These are phyloP conservation scores for Paracamarosporium sp. DNA, from an alignment of 2,329 filamentous ascomycete genomes.

Conservation along the genomic window DNA sequence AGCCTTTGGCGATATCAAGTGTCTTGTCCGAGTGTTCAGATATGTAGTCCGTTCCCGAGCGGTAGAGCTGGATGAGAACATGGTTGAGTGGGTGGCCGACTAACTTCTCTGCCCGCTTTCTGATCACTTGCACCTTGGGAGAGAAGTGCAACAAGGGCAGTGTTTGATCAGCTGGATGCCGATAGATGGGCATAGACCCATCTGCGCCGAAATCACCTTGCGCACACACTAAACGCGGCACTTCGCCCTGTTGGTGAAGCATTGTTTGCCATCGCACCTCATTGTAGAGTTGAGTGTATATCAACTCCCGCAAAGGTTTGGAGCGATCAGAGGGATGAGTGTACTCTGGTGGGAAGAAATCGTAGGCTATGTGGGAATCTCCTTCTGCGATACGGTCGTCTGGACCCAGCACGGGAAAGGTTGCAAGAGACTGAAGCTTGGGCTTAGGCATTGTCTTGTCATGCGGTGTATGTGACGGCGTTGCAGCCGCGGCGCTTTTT, in stretches of 20 bases:
- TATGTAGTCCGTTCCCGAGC: conserved; percentile 88
- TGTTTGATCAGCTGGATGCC: conserved; percentile 89
- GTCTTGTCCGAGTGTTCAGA: conserved; percentile 98
- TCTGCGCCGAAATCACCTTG: conserved; percentile 75
- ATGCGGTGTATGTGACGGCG: background rate
- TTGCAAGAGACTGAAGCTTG: conserved; percentile 49
- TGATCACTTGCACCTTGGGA: conserved; percentile 72
- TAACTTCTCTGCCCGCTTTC: conserved; percentile 70
- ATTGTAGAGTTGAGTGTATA: conserved; percentile 73
- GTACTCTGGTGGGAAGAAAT: conserved; percentile 65
- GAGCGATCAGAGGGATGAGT: conserved; percentile 32
- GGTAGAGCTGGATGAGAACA: conserved; percentile 90
- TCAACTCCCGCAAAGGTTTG: conserved; percentile 58
- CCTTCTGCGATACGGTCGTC: conserved; percentile 74
- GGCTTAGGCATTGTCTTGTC: conserved; percentile 19
- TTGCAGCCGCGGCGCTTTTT: background rate
- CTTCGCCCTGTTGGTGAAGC: conserved; percentile 89
- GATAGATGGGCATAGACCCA: conserved; percentile 86
- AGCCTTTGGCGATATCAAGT: conserved; percentile 81
- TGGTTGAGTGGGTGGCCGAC: conserved; percentile 88
- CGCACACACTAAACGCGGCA: conserved; percentile 88
- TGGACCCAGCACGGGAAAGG: conserved; percentile 51
- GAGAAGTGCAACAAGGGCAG: conserved; percentile 80
- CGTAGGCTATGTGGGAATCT: conserved; percentile 76
- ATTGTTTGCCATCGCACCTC: conserved; percentile 91